These are phyloP conservation scores for Candida qinlingensis DNA, from an alignment of 805 yeast species.

Conservation along the genomic window DNA sequence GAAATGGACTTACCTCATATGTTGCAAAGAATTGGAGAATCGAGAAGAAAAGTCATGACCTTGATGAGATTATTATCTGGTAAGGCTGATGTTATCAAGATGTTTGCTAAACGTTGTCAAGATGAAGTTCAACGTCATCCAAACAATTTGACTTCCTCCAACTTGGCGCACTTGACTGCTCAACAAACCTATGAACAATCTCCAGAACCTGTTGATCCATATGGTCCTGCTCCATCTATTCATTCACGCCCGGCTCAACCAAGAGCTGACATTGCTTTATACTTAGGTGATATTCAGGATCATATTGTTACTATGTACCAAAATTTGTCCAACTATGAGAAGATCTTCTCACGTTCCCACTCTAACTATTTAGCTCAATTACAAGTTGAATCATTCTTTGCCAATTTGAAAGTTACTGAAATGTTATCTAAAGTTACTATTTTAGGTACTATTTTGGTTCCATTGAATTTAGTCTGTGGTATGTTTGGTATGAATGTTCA, in stretches of 20 bases:
- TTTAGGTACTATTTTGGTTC: constrained; percentile 85
- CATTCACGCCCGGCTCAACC: constrained; percentile 46
- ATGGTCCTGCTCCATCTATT: neutral
- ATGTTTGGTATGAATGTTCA: constrained; percentile 92
- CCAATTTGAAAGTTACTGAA: constrained; percentile 80
- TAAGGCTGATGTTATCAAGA: constrained; percentile 92
- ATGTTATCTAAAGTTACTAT: constrained; percentile 86
- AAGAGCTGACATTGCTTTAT: constrained; percentile 89
- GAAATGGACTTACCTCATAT: constrained; percentile 70
- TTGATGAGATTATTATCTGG: constrained; percentile 84
- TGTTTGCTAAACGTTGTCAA: constrained; percentile 93
- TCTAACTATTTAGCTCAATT: constrained; percentile 89
- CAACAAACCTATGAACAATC: neutral
- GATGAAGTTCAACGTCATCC: constrained; percentile 47
- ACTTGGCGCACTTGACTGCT: constrained; percentile 19
- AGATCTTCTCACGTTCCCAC: constrained; percentile 88
- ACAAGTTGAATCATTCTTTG: constrained; percentile 85
- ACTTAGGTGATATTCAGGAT: constrained; percentile 95
- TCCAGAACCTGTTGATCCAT: neutral
- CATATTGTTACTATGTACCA: constrained; percentile 95
- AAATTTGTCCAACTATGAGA: constrained; percentile 83
- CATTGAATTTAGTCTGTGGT: constrained; percentile 86
- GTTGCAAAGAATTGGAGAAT: constrained; percentile 80
- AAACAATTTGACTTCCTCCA: constrained; percentile 30
- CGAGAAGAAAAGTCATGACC: constrained; percentile 89